Evolutionary conservation across 2,329 filamentous ascomycete species (phyloP), one percentile per base, ranked within the genome.

Genomic region (Aureobasidium sp.): DNA sequence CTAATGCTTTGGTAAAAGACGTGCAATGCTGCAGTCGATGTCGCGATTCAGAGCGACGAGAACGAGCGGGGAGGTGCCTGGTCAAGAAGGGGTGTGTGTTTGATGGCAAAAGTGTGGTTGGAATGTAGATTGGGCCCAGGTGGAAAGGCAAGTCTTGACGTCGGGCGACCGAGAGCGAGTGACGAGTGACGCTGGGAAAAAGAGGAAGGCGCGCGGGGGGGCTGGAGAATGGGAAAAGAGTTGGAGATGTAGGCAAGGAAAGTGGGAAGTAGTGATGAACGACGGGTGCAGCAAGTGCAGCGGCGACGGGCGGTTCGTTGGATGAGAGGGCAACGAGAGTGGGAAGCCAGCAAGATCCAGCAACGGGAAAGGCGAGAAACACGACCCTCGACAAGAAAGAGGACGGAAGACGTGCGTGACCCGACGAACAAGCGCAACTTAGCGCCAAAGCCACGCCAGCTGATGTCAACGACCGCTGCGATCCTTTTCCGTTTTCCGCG

Each of bases 371-470:
- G 37, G 37, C 51, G 51, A 55, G 51, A 55, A 55, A 55, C 36
- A 55, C 51, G 51, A 55, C 51, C 17, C 51, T 55, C 51, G 29
- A 55, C 51, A 55, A 44, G 45, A 45, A 44, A 41, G 53, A 47
- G 37, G 22, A 6, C 44, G 15, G 44, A 60, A 60, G 44, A 45
- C 31, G 41, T 47, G 57, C 57, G 57, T 61, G 57, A 61, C 45
- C 34, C 45, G 25, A 44, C 8, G 12, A 51, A 49, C 57, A 60
- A 60, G 57, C 45, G 57, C 57, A 60, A 39, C 44, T 61, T 61
- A 61, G 58, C 58, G 58, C 41, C 47, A 45, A 61, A 61, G 58
- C 47, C 58, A 53, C 58, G 58, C 57, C 57, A 52, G 59, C 59
- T 62, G 60, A 62, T 56, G 49, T 52, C 52, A 62, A 62, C 37